phyloP scores from a whole-genome alignment of 1,284 basidiomycete genomes.

The Microbotryomycetes sp. region DNA sequence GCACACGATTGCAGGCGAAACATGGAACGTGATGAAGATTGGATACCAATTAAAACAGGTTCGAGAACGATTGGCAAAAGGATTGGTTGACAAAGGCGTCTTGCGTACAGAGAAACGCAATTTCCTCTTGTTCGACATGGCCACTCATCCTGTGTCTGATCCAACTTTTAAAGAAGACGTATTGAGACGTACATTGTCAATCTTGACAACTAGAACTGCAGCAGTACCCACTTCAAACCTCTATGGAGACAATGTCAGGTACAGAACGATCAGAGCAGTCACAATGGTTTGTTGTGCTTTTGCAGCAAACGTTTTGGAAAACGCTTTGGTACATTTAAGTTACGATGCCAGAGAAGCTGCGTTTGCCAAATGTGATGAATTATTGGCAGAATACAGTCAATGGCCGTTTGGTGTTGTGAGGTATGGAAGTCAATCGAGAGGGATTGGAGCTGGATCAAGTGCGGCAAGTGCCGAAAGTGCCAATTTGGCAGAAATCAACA shows the following conservation, averaged over 20 bases:
- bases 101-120: conserved; percentile 96
- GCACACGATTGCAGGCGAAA: conserved; percentile 64
- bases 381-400: conserved; percentile 75
- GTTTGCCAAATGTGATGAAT: conserved; percentile 83
- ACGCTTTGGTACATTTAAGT: conserved; percentile 73
- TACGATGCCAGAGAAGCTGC: conserved; percentile 88
- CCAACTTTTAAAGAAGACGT: conserved; percentile 79
- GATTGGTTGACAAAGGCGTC: conserved; percentile 91
- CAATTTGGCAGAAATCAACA: conserved; percentile 68
- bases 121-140: conserved; percentile 97
- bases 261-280: conserved; percentile 70
- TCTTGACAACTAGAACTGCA: conserved; percentile 78
- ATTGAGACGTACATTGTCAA: conserved; percentile 62
- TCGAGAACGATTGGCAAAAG: conserved; percentile 91
- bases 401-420: conserved; percentile 72
- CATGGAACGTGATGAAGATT: conserved; percentile 98
- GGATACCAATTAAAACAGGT: conserved; percentile 97
- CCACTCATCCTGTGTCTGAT: conserved; percentile 90
- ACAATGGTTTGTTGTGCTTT: conserved; percentile 81
- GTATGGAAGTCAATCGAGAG: conserved; percentile 36
- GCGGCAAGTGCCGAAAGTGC: conserved; percentile 48
- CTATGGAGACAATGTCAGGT: conserved; percentile 66
- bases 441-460: conserved; percentile 39
- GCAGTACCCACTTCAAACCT: conserved; percentile 61
- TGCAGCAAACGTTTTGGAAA: conserved; percentile 89